phyloP scores from a whole-genome alignment of 352 stramenopile genomes.

The Phytopythium vexans region DNA sequence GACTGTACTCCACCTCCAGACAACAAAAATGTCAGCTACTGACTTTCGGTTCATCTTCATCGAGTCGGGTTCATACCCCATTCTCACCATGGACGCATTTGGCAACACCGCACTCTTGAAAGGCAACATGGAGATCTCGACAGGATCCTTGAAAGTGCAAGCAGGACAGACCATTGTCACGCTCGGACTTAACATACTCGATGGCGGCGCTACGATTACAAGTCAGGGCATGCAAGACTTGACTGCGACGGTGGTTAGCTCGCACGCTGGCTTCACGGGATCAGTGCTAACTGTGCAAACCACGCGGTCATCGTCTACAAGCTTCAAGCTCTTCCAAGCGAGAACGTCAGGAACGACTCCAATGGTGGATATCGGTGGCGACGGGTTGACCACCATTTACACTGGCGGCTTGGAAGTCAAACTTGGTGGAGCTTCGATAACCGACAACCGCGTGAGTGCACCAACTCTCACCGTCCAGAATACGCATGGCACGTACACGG shows the following conservation, averaged over 20 bases:
- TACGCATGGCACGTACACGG: conserved; percentile 19
- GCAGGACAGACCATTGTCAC: conserved; percentile 28
- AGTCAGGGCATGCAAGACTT: conserved; percentile 11
- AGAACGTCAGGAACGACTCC: conserved; percentile 19
- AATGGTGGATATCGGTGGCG: conserved; percentile 38
- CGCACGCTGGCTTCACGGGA: conserved; percentile 24
- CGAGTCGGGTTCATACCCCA: conserved; percentile 32
- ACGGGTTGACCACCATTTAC: conserved; percentile 46
- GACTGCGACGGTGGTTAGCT: conserved; percentile 36
- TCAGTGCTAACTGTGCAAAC: conserved; percentile 32
- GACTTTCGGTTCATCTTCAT: conserved; percentile 73
- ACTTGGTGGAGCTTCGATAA: conserved; percentile 38
- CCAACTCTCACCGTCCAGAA: conserved; percentile 26
- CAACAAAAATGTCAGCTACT: conserved; percentile 39
- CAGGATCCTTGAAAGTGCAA: conserved; percentile 46
- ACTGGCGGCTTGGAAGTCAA: conserved; percentile 32
- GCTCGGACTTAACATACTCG: conserved; percentile 29
- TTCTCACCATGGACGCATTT: conserved; percentile 54
- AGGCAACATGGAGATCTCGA: conserved; percentile 52
- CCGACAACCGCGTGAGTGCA: conserved; percentile 13
- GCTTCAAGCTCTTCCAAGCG: conserved; percentile 46
- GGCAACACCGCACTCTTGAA: conserved; percentile 47
- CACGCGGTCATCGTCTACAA: conserved; percentile 9
- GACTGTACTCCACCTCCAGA: conserved; percentile 59
- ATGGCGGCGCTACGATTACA: conserved; percentile 31